Evolutionary conservation across 768 basidiomycete species (phyloP), one percentile per base, ranked within the genome.

Genomic region (Mycena olivaceomarginata): DNA sequence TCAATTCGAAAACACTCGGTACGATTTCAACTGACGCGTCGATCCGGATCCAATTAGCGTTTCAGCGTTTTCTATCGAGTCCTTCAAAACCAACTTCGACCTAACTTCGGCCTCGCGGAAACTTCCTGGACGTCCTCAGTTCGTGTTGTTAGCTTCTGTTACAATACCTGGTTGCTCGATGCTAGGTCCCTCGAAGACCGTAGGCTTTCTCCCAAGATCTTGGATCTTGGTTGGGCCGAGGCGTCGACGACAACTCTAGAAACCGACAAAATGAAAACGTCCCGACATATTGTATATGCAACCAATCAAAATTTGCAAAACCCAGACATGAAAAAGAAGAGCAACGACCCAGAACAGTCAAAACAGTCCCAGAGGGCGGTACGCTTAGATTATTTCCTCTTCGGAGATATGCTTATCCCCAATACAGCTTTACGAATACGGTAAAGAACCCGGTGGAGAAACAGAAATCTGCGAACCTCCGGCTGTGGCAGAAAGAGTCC

Each of bases 1-100:
- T 6, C 78, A 64, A 15, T 74, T 79, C 10, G 78, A 79, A 53
- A 79, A 74, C 62, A 39, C 18, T 51, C 71, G 78, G 78, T 76
- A 71, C 2, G 57, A 37, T 12, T 45, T 70, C 15, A 4, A 41
- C 51, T 67, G 25, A 0, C 62, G 13, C 22, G 9, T 20, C 25
- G 7, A 53, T 46, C 45, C 7, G 15, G 0, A 22, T 40, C 74
- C 18, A 66, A 45, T 4, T 3, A 1, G 5, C 12, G 62, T n/a
- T n/a, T 46, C 15, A 78, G 75, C 1, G 67, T 79, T 13, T 68
- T 77, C 40, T 79, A 74, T 56, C 40, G 57, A 8, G 25, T 72
- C 8, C 56, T 77, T 1, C 72, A 65, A 10, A n/a, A 59, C 31
- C 13, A 46, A 3, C 22, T 72, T 31, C 10, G 25, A 16, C 9